Evolutionary conservation across 768 basidiomycete genomes (phyloP), one percentile per base, ranked within the genome.

Genomic region (button mushroom (Agaricus bisporus)): DNA sequence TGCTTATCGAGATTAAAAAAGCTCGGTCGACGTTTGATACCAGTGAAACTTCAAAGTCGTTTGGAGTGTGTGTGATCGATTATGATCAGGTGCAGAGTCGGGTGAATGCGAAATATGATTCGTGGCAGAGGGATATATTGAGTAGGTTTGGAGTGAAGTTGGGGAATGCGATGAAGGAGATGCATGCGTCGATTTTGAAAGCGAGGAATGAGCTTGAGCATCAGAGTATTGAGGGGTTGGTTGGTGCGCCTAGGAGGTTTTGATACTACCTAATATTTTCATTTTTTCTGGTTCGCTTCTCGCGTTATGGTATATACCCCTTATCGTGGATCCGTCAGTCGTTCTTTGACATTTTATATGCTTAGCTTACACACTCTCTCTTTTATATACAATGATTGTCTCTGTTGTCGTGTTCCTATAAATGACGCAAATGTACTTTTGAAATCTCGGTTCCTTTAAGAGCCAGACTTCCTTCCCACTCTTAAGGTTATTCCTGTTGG

Each of bases 101-200:
- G 60, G 97, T 99, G 63, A 98, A 98, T 68, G 92, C 95, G 56
- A 98, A 98, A 73, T 99, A 99, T 67, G 97, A 98, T 66, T 76
- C 91, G 17, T 98, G 97, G 95, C 95, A 98, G 74, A 78, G 88
- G 56, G 97, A 99, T 61, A 92, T 99, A 56, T 74, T 98, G 59
- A 86, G 83, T 57, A 78, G 93, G 44, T 98, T 98, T 64, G 95
- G 97, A 3, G 80, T 82, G 56, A 98, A 97, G 74, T 78, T 99
- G 53, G 92, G 93, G 4, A 87, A 86, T 56, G 86, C 86, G 50
- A 98, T 99, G 93, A 95, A 95, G 77, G 95, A 98, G 70, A 92
- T 94, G 81, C 93, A 98, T 70, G 87, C 92, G 12, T 72, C 86
- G 28, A 94, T 99, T 55, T 69, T 90, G 59, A 97, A 98, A 72